Evolutionary conservation across 169 alveolate genomes (phyloP), one percentile per base, ranked within the genome.

Genomic region (Plasmodium blacklocki): DNA sequence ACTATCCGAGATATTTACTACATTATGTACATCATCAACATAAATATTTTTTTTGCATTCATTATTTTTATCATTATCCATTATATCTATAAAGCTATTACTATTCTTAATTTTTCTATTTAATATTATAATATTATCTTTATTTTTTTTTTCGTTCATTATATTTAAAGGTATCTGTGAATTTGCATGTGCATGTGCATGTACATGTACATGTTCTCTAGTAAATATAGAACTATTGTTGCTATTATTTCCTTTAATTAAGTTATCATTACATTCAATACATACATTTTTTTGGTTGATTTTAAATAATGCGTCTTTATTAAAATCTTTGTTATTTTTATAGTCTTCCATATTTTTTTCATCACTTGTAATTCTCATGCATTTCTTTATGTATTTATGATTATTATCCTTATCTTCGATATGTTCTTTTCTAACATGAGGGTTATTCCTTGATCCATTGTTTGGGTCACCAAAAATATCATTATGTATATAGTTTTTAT

Each of bases 1-100:
- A 0, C 32, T 12, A 1, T 75, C 88, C 0, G 74, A 75, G 1
- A 23, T 68, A 18, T 75, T 75, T 18, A 75, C 2, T 18, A 75
- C 2, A 11, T 75, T 75, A 49, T 14, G 54, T 9, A 49, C 54
- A 9, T 47, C 43, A 11, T 47, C 43, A 11, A 39, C 26, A 11
- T 18, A 23, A n/a, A 47, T 60, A 23, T 43, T 29, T 29, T 56
- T 58, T 32, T 54, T 75, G 39, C 74, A 12, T 23, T 7, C 64
- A 54, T 39, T 39, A 39, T 63, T 75, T 47, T 75, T 45, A 2
- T 64, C 63, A 19, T 68, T 39, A 18, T 67, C 29, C 32, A 56
- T 21, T 56, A 56, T 56, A 12, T 56, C 64, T 56, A 39, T 39
- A 39, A 39, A 15, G 12, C 32, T n/a, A 23, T 54, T 11, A 21